Evolutionary conservation across 768 basidiomycete genomes (phyloP).

Genomic region (Boletellus sp.): DNA sequence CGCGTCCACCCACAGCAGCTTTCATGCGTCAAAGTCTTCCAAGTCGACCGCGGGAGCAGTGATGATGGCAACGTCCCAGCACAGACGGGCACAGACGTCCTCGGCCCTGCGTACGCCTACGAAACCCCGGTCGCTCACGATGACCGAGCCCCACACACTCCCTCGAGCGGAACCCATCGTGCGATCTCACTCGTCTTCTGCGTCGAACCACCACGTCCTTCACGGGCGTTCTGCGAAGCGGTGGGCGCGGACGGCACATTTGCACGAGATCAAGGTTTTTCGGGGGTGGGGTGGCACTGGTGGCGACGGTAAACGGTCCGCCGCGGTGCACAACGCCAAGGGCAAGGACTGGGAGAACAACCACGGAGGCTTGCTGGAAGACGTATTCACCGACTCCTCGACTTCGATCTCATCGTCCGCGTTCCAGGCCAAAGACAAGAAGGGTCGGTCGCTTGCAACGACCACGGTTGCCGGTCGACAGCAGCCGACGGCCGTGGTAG

Average conservation of each 20-base stretch:
- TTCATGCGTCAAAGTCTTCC: background rate
- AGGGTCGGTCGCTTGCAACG: background rate
- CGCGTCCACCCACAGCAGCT: background rate
- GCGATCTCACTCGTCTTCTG: slow-evolving; percentile 23
- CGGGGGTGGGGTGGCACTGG: slow-evolving; percentile 13
- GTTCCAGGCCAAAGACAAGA: background rate
- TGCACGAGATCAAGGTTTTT: slow-evolving; percentile 53
- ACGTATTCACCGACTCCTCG: slow-evolving; percentile 13
- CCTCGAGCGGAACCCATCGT: slow-evolving; percentile 17
- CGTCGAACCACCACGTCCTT: slow-evolving; percentile 6
- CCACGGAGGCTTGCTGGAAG: background rate
- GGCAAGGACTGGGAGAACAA: slow-evolving; percentile 14
- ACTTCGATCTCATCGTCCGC: background rate
- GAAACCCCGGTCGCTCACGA: slow-evolving; percentile 9
- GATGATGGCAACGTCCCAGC: background rate
- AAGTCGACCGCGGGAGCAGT: background rate
- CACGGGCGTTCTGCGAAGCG: slow-evolving; percentile 41
- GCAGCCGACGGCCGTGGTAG: slow-evolving; percentile 9
- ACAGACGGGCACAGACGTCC: slow-evolving; percentile 7
- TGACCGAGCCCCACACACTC: slow-evolving; percentile 24
- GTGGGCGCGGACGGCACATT: slow-evolving; percentile 64
- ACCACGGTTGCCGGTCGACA: background rate
- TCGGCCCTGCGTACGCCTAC: slow-evolving; percentile 22
- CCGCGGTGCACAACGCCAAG: background rate
- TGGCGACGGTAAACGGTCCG: slow-evolving; percentile 3